Evolutionary conservation across 2,329 filamentous ascomycete species (phyloP).

Genomic region (Thelonectria rubi): DNA sequence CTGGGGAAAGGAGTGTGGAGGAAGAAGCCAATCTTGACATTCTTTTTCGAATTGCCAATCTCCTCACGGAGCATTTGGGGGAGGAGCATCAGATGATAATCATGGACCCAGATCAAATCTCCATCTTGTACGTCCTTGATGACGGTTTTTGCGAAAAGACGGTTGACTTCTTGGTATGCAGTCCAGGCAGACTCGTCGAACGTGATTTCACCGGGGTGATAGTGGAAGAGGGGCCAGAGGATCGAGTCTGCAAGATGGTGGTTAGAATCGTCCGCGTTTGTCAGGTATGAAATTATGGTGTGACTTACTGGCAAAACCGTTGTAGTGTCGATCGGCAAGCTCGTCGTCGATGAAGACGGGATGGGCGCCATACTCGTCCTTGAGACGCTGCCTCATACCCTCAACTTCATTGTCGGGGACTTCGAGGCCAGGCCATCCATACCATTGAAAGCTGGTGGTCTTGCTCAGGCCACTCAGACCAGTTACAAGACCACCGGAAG

Average conservation of each 20-base stretch:
- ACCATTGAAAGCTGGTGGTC: conserved; percentile 96
- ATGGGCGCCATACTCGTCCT: conserved; percentile 87
- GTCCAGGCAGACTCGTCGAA: conserved; percentile 96
- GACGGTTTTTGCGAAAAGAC: conserved; percentile 88
- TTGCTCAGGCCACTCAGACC: conserved; percentile 92
- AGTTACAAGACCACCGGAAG: conserved; percentile 93
- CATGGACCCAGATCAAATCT: conserved; percentile 97
- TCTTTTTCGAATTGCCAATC: conserved; percentile 81
- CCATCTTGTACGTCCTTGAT: conserved; percentile 89
- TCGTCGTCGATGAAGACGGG: conserved; percentile 95
- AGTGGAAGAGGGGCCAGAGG: conserved; percentile 98
- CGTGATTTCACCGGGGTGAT: conserved; percentile 97
- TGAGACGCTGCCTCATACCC: conserved; percentile 78
- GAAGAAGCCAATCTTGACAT: conserved; percentile 98
- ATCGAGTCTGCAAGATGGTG: conserved; percentile 76
- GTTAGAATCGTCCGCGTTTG: conserved; percentile 14
- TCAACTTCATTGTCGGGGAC: conserved; percentile 84
- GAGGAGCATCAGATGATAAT: conserved; percentile 97
- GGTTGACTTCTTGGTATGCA: conserved; percentile 92
- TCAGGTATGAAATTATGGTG: too few relatives aligned
- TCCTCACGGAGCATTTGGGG: conserved; percentile 95
- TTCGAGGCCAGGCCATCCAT: conserved; percentile 95
- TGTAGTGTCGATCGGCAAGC: conserved; percentile 94
- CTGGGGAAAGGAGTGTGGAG: conserved; percentile 96
- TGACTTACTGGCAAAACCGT: conserved; percentile 89